These are phyloP conservation scores for Linum usitatissimum DNA, from an alignment of 345 rosid genomes.

Conservation along the genomic window DNA sequence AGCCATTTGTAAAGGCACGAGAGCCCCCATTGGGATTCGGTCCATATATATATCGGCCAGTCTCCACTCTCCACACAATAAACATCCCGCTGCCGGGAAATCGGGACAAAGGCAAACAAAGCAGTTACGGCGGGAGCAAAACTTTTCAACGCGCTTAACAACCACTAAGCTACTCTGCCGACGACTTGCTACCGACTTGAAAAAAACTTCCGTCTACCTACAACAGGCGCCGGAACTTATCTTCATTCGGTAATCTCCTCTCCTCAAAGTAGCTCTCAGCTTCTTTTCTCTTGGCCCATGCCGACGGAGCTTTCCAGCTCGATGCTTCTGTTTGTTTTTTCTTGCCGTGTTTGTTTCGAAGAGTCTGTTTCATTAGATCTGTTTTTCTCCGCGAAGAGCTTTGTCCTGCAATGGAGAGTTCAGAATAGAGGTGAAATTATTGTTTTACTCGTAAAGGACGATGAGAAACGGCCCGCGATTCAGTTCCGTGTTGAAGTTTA, in stretches of 20 bases:
- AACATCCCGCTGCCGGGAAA: background rate
- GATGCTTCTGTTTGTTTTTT: background rate
- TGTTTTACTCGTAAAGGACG: background rate
- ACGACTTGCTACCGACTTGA: background rate
- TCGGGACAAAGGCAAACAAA: background rate
- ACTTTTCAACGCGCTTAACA: background rate
- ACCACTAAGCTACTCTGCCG: background rate
- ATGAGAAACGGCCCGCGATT: background rate
- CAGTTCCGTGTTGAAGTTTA: background rate
- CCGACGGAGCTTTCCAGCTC: background rate
- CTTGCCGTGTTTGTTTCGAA: background rate
- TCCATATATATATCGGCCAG: background rate
- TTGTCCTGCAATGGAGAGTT: background rate
- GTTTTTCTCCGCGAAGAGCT: too few species aligned
- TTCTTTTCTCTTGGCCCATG: background rate
- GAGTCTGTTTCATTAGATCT: background rate
- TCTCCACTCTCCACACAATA: too few species aligned
- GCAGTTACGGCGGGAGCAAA: background rate
- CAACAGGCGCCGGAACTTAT: background rate
- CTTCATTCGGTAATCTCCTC: background rate
- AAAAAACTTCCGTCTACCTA: too few species aligned
- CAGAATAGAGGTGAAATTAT: background rate
- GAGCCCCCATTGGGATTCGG: constrained; percentile 1
- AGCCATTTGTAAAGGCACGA: background rate
- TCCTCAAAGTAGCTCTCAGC: background rate